Evolutionary conservation across 2,329 filamentous ascomycete species (phyloP).

Genomic region (Cadophora sp.): DNA sequence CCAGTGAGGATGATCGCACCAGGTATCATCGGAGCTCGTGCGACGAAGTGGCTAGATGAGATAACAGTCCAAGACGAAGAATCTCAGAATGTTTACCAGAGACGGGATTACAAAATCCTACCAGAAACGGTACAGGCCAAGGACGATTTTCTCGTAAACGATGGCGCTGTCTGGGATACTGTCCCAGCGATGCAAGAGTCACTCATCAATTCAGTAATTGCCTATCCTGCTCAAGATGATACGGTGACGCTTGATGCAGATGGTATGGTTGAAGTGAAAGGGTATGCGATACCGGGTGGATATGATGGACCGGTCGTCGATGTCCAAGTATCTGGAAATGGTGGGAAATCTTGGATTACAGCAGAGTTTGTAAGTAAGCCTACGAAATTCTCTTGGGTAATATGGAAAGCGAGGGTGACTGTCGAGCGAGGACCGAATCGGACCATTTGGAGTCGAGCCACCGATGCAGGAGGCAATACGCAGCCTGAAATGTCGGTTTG

Average conservation of each 20-base stretch:
- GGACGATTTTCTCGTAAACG: background rate
- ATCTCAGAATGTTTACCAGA: background rate
- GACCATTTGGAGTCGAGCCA: background rate
- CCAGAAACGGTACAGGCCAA: background rate
- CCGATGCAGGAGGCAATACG: background rate
- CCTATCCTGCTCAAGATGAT: background rate
- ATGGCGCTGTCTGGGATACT: background rate
- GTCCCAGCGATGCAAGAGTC: background rate
- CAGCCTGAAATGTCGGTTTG: background rate
- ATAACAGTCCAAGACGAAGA: background rate
- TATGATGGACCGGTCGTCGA: background rate
- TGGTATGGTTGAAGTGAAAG: conserved; percentile 5
- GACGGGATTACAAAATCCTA: conserved; percentile 8
- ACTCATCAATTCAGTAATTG: conserved; percentile 7
- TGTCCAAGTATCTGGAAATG: background rate
- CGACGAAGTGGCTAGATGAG: conserved; percentile 7
- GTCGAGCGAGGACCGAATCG: background rate
- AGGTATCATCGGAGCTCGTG: background rate
- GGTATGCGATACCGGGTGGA: background rate
- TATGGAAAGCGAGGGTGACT: background rate
- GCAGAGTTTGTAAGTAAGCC: background rate
- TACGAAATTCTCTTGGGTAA: conserved; percentile 10
- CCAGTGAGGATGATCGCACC: conserved; percentile 5
- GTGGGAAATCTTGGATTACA: background rate
- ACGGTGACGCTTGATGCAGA: background rate